These are phyloP conservation scores for Cafeteria roenbergensis DNA, from an alignment of 108 stramenopile species.

Conservation along the genomic window DNA sequence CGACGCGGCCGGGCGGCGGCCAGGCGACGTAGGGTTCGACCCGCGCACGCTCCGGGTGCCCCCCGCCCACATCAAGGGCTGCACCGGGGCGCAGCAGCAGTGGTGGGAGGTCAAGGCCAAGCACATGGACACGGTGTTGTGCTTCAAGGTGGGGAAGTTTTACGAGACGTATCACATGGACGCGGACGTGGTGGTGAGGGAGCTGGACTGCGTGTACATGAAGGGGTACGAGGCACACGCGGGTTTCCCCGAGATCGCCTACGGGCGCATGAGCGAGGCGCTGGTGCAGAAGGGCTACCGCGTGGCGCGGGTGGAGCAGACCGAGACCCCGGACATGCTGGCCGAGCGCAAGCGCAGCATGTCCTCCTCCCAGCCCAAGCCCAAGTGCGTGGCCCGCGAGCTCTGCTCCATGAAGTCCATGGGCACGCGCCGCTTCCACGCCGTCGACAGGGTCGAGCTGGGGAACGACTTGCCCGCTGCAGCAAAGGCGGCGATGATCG, in stretches of 20 bases:
- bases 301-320: constrained; percentile 96
- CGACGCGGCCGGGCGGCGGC: constrained; percentile 49
- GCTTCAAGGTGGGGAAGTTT: constrained; percentile 98
- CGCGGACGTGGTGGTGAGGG: constrained; percentile 78
- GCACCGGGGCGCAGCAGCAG: constrained; percentile 68
- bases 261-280: constrained; percentile 62
- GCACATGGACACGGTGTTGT: constrained; percentile 81
- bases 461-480: not conserved
- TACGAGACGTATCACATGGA: constrained; percentile 85
- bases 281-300: constrained; percentile 83
- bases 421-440: not conserved
- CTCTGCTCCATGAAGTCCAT: not conserved
- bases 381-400: constrained; percentile 1
- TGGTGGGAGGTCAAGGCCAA: constrained; percentile 96
- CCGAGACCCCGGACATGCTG: constrained; percentile 84
- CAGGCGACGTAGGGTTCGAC: constrained; percentile 63
- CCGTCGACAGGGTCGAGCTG: not conserved
- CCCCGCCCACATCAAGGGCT: constrained; percentile 12
- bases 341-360: constrained; percentile 46
- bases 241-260: constrained; percentile 87
- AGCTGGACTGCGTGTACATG: constrained; percentile 84
- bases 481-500: not conserved
- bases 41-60: constrained; percentile 63
- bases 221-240: constrained; percentile 80
- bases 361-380: constrained; percentile 3